Conservation (phyloP, 768 basidiomycete species). For the Boletus tomentosulus region DNA sequence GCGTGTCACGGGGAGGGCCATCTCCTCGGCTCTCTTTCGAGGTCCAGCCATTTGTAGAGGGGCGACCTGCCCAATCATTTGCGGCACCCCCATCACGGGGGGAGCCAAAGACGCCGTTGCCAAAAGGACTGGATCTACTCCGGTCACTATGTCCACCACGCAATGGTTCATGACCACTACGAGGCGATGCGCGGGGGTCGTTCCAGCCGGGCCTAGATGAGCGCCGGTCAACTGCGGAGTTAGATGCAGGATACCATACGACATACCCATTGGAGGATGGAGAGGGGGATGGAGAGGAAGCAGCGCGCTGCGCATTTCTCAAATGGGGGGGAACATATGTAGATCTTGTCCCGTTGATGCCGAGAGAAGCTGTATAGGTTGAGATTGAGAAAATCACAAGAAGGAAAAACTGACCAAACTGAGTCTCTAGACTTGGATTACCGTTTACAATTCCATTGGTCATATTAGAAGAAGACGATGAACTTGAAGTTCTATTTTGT, state of each 20-base stretch:
- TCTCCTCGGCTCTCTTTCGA: constrained; percentile 29
- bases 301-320: constrained; percentile 84
- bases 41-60: constrained; percentile 38
- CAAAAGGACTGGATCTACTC: constrained; percentile 39
- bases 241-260: constrained; percentile 10
- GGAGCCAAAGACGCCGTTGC: constrained; percentile 33
- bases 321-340: constrained; percentile 88
- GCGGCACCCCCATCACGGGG: constrained; percentile 29
- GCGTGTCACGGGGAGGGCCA: constrained; percentile 45
- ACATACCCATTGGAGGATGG: constrained; percentile 50
- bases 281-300: constrained; percentile 43
- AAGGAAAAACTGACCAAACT: constrained; percentile 57
- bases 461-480: constrained; percentile 56
- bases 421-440: constrained; percentile 64
- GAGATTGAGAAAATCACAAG: not conserved
- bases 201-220: constrained; percentile 61
- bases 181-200: constrained; percentile 69
- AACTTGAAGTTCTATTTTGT: constrained; percentile 25
- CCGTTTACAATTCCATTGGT: constrained; percentile 90
- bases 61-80: constrained; percentile 42
- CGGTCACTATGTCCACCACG: constrained; percentile 40
- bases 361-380: constrained; percentile 57
- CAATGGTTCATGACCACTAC: constrained; percentile 40
- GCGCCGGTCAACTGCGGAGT: constrained; percentile 17
- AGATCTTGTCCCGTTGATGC: constrained; percentile 64